Conservation (phyloP, 306 rosid species). For the Luffa acutangula region DNA sequence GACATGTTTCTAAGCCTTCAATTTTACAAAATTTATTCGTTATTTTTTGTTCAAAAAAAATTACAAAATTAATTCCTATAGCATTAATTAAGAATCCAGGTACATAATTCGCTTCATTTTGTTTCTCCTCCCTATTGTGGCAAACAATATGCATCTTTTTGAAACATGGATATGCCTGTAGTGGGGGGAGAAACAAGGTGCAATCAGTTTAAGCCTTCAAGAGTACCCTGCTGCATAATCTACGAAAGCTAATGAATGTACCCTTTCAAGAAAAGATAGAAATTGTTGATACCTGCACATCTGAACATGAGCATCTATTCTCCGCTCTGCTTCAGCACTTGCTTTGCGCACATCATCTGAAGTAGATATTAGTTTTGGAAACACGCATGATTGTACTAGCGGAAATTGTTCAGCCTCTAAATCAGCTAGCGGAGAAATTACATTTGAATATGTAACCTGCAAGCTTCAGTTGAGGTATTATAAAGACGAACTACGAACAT, state of each 20-base stretch:
- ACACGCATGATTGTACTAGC: constrained; percentile 67
- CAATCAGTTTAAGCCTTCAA: not conserved
- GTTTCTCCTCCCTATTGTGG: not conserved
- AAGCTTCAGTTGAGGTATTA: constrained; percentile 12
- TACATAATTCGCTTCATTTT: not conserved
- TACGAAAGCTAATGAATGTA: not conserved
- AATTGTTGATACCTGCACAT: constrained; percentile 52
- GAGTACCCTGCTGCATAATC: not conserved
- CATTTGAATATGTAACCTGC: constrained; percentile 70
- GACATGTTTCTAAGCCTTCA: not conserved
- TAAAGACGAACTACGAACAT: constrained; percentile 10
- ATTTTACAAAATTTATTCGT: not conserved
- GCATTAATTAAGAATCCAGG: not conserved
- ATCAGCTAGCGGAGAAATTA: constrained; percentile 69
- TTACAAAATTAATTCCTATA: not conserved
- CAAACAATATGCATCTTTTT: not conserved
- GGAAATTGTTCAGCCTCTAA: constrained; percentile 74
- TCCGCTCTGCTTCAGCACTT: constrained; percentile 84
- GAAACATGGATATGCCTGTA: not conserved
- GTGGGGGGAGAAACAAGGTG: not conserved
- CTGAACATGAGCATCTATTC: constrained; percentile 65
- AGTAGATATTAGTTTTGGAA: constrained; percentile 65
- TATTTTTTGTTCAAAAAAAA: not conserved
- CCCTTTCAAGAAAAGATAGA: not conserved
- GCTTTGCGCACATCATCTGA: constrained; percentile 68